A percentile compares a stretch with the other conserved stretches of the same genome.
Conservation (phyloP, 2,329 filamentous ascomycete genomes). For the Cladorrhinum sp. region DNA sequence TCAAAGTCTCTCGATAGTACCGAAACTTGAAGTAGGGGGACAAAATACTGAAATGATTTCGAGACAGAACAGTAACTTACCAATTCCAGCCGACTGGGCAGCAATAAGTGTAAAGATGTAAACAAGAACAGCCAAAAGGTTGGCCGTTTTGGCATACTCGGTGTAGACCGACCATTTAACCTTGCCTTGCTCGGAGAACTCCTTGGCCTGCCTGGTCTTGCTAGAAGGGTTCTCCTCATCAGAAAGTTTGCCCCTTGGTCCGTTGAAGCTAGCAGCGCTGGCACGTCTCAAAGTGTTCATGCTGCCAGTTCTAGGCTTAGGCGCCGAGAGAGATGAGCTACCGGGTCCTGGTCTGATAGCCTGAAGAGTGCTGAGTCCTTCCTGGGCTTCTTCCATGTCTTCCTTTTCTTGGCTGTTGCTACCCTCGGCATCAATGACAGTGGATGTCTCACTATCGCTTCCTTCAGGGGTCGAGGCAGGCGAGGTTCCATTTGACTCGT, state of each 20-base stretch:
- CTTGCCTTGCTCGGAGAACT: constrained; percentile 89
- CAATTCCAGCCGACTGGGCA: constrained; percentile 79
- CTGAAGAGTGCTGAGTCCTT: constrained; percentile 70
- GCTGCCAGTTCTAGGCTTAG: constrained; percentile 64
- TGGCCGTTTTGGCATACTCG: constrained; percentile 94
- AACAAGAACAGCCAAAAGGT: constrained; percentile 75
- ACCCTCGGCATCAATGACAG: constrained; percentile 51
- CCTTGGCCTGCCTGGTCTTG: constrained; percentile 83
- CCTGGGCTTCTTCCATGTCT: constrained; percentile 74
- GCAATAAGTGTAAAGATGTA: constrained; percentile 76
- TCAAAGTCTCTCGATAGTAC: not conserved
- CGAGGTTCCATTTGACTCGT: constrained; percentile 43
- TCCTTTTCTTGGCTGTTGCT: constrained; percentile 53
- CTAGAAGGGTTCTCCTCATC: constrained; percentile 77
- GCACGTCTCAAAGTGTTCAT: constrained; percentile 81
- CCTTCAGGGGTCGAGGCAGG: constrained; percentile 32
- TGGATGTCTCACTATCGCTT: constrained; percentile 56
- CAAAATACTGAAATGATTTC: not conserved
- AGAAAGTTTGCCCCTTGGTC: constrained; percentile 75
- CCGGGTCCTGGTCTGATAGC: constrained; percentile 61
- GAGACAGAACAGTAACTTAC: constrained; percentile 42
- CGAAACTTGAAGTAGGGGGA: constrained; percentile 23
- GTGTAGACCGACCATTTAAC: constrained; percentile 95
- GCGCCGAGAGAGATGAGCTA: constrained; percentile 33
- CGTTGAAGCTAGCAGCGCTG: constrained; percentile 85